These are phyloP conservation scores for Cryptosporidium andersoni DNA, from an alignment of 169 alveolate species.

Conservation along the genomic window DNA sequence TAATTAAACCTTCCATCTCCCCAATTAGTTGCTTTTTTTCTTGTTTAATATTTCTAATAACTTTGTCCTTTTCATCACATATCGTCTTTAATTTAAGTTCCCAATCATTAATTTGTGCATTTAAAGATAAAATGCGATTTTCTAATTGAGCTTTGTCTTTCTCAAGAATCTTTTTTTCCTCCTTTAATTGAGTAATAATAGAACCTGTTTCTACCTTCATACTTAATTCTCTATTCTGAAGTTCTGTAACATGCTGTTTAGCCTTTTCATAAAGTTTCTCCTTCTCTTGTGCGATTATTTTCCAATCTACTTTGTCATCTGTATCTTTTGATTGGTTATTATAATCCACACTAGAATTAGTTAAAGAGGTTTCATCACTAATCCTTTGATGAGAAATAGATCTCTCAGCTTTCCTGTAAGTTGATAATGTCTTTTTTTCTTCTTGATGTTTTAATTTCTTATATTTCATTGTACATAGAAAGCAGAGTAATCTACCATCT, in stretches of 20 bases:
- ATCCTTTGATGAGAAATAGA: slow-evolving; percentile 16
- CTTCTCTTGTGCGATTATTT: slow-evolving; percentile 38
- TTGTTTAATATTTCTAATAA: slow-evolving; percentile 29
- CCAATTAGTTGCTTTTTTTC: slow-evolving; percentile 23
- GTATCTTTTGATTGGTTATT: neutral
- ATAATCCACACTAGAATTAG: neutral
- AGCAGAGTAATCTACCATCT: slow-evolving; percentile 61
- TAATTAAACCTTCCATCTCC: slow-evolving; percentile 57
- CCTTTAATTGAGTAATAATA: slow-evolving; percentile 39
- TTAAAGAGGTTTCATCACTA: neutral
- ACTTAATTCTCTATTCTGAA: slow-evolving; percentile 44
- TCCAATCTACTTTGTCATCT: slow-evolving; percentile 29
- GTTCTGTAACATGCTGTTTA: slow-evolving; percentile 47
- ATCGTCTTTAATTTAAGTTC: slow-evolving; percentile 41
- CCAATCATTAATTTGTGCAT: slow-evolving; percentile 65
- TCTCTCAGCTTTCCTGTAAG: slow-evolving; percentile 44
- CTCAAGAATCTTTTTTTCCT: slow-evolving; percentile 15
- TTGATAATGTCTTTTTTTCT: slow-evolving; percentile 45
- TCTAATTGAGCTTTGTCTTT: slow-evolving; percentile 25
- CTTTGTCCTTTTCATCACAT: slow-evolving; percentile 51
- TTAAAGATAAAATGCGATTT: slow-evolving; percentile 19
- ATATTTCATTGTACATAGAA: slow-evolving; percentile 58
- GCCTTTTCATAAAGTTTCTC: slow-evolving; percentile 39
- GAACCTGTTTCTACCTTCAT: slow-evolving; percentile 54
- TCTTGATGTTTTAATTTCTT: slow-evolving; percentile 47